phyloP scores from a whole-genome alignment of 2,329 filamentous ascomycete species.

The Cordyceps javanica region DNA sequence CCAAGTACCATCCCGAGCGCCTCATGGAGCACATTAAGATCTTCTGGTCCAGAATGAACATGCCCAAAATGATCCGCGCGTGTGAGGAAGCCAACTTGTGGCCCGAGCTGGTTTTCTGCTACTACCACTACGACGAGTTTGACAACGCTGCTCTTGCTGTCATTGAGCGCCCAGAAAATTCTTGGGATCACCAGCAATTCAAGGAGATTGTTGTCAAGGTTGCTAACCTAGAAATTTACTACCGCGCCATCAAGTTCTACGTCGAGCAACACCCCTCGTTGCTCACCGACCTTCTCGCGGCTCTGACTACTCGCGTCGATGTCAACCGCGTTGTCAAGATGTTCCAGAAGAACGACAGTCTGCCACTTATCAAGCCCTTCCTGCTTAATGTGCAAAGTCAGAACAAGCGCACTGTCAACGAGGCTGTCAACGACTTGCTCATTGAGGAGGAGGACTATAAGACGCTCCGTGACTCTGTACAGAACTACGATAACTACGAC shows the following conservation, averaged over 20 bases:
- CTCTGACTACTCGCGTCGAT: slow-evolving; percentile 86
- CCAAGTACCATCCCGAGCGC: slow-evolving; percentile 90
- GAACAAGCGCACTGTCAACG: slow-evolving; percentile 98
- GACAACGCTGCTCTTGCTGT: slow-evolving; percentile 96
- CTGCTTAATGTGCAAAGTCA: slow-evolving; percentile 90
- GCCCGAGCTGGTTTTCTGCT: slow-evolving; percentile 96
- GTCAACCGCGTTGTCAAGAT: slow-evolving; percentile 99
- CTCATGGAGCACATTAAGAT: slow-evolving; percentile 98
- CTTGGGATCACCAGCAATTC: slow-evolving; percentile 99
- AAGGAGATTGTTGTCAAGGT: slow-evolving; percentile 99
- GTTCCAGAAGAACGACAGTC: slow-evolving; percentile 97
- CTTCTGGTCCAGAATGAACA: slow-evolving; percentile 97
- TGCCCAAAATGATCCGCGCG: slow-evolving; percentile 91
- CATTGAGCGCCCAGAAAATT: slow-evolving; percentile 95
- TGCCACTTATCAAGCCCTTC: slow-evolving; percentile 98
- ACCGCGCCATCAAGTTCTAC: slow-evolving; percentile 94
- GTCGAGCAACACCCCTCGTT: slow-evolving; percentile 94
- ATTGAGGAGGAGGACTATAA: slow-evolving; percentile 99
- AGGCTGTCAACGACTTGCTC: slow-evolving; percentile 93
- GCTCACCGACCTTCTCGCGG: slow-evolving; percentile 90
- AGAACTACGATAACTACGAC: slow-evolving; percentile 99
- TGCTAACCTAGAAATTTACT: slow-evolving; percentile 97
- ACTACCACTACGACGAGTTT: slow-evolving; percentile 97
- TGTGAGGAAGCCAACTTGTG: slow-evolving; percentile 93
- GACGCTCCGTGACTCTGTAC: slow-evolving; percentile 92